A percentile compares a stretch with the other conserved stretches of the same genome.
These are phyloP conservation scores for Lasiosphaeria miniovina DNA, from an alignment of 495 filamentous ascomycete species.

Conservation along the genomic window DNA sequence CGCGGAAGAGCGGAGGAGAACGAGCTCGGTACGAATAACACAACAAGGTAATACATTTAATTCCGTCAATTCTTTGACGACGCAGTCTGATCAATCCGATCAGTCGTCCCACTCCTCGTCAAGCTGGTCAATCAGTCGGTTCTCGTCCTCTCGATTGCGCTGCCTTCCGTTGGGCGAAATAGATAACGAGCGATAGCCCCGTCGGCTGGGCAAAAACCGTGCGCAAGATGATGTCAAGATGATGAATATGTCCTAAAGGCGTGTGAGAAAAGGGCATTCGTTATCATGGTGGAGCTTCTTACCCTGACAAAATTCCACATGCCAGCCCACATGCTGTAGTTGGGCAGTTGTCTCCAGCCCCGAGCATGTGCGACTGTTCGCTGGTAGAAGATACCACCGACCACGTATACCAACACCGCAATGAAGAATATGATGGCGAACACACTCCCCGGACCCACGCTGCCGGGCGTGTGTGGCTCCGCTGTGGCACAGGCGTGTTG, in stretches of 20 bases:
- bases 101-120: slow-evolving; percentile 85
- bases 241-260: slow-evolving; percentile 70
- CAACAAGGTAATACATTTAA: not conserved
- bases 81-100: not conserved
- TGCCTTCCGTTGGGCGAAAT: slow-evolving; percentile 45
- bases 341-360: slow-evolving; percentile 93
- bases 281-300: slow-evolving; percentile 18
- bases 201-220: slow-evolving; percentile 57
- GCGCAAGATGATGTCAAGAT: slow-evolving; percentile 76
- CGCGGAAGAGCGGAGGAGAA: not conserved
- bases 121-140: slow-evolving; percentile 89
- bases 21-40: not conserved
- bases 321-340: slow-evolving; percentile 90
- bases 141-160: slow-evolving; percentile 73
- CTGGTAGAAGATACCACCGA: slow-evolving; percentile 94
- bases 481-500: slow-evolving; percentile 72
- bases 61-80: not conserved
- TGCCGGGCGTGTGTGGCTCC: slow-evolving; percentile 59
- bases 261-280: not conserved
- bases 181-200: slow-evolving; percentile 61
- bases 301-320: slow-evolving; percentile 81
- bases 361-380: slow-evolving; percentile 91
- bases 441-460: slow-evolving; percentile 77
- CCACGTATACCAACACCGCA: slow-evolving; percentile 79
- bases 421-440: slow-evolving; percentile 91